phyloP scores from a whole-genome alignment of 2,329 filamentous ascomycete species.

The Cordyceps fumosorosea region DNA sequence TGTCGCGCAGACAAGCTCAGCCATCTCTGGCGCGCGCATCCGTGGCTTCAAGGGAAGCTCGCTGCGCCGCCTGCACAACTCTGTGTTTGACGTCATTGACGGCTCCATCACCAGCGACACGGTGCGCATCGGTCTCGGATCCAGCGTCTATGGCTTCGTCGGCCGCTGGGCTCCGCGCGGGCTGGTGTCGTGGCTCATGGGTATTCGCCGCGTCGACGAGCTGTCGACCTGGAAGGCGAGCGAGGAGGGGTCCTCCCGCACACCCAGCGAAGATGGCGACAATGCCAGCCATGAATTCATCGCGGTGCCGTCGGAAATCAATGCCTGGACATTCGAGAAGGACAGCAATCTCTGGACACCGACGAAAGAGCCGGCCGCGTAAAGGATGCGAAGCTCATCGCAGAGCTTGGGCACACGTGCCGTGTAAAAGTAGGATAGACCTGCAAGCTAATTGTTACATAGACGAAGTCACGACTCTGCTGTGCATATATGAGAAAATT shows the following conservation, averaged over 20 bases:
- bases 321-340: constrained; percentile 35
- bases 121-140: constrained; percentile 77
- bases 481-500: constrained; percentile 16
- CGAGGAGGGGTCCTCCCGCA: constrained; percentile 30
- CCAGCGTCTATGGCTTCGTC: constrained; percentile 76
- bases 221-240: constrained; percentile 47
- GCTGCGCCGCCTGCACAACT: constrained; percentile 72
- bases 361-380: constrained; percentile 14
- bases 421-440: constrained; percentile 19
- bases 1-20: constrained; percentile 46
- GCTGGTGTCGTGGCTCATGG: constrained; percentile 91
- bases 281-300: constrained; percentile 41
- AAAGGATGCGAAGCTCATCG: background rate
- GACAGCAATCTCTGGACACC: constrained; percentile 40
- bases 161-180: constrained; percentile 71
- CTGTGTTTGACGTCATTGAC: constrained; percentile 84
- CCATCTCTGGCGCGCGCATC: constrained; percentile 50
- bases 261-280: constrained; percentile 31
- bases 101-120: constrained; percentile 53
- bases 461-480: constrained; percentile 26
- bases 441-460: constrained; percentile 20
- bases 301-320: constrained; percentile 37
- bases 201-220: constrained; percentile 57
- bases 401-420: background rate
- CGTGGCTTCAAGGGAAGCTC: constrained; percentile 62